phyloP scores from a whole-genome alignment of 176 grass and related monocot genomes.

The Cocos nucifera region DNA sequence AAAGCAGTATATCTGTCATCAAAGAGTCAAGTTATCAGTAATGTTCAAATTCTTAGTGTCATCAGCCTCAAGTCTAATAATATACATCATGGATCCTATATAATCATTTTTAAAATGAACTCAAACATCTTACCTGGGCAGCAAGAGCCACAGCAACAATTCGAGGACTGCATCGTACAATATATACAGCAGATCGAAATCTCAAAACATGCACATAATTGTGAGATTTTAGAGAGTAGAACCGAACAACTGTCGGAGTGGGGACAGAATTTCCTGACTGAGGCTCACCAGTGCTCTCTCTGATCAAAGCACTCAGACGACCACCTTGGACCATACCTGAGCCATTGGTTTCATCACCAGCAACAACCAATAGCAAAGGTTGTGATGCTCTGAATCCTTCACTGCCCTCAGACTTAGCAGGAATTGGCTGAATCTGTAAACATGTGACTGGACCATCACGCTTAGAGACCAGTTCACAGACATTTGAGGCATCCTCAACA shows the following conservation, averaged over 20 bases:
- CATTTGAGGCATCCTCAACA: slow-evolving; percentile 94
- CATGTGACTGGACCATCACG: slow-evolving; percentile 93
- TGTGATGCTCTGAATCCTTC: slow-evolving; percentile 90
- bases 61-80: background rate
- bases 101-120: background rate
- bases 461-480: slow-evolving; percentile 92
- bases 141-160: slow-evolving; percentile 94
- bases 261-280: slow-evolving; percentile 58
- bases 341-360: slow-evolving; percentile 95
- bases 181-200: slow-evolving; percentile 96
- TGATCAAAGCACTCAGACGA: slow-evolving; percentile 83
- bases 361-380: slow-evolving; percentile 94
- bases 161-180: slow-evolving; percentile 86
- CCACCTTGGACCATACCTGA: slow-evolving; percentile 81
- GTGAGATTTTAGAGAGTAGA: slow-evolving; percentile 96
- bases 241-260: slow-evolving; percentile 78
- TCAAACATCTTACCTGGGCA: slow-evolving; percentile 66
- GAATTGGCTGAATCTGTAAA: slow-evolving; percentile 93
- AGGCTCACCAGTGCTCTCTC: slow-evolving; percentile 62
- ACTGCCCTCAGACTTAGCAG: slow-evolving; percentile 34
- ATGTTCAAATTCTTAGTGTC: background rate
- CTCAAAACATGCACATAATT: slow-evolving; percentile 84
- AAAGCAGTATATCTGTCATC: slow-evolving; percentile 91
- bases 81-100: too few species aligned
- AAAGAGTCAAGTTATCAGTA: background rate